Evolutionary conservation across 1,284 basidiomycete genomes (phyloP).

Genomic region (Ganoderma sinense): DNA sequence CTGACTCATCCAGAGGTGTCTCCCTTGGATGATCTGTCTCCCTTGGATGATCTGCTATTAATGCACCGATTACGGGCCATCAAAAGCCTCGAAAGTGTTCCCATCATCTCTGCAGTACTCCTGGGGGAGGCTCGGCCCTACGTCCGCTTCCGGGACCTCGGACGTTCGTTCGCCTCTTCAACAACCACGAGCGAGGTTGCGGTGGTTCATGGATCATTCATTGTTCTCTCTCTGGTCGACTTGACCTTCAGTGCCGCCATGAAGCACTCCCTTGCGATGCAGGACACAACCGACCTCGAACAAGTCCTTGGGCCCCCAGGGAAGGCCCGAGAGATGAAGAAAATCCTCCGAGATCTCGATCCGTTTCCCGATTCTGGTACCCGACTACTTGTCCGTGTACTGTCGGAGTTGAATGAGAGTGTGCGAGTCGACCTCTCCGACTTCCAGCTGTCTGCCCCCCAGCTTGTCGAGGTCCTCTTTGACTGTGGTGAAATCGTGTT

Average conservation of each 20-base stretch:
- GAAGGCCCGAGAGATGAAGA: constrained; percentile 30
- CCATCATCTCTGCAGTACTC: neutral
- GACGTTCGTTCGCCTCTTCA: neutral
- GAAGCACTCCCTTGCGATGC: constrained; percentile 32
- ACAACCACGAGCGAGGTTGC: neutral
- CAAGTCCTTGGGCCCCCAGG: constrained; percentile 38
- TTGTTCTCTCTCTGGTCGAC: constrained; percentile 30
- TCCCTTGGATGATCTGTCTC: neutral
- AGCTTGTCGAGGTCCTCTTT: constrained; percentile 32
- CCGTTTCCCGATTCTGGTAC: constrained; percentile 37
- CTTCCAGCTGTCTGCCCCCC: constrained; percentile 31
- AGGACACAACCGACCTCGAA: constrained; percentile 35
- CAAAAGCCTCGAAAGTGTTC: neutral
- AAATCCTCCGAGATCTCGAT: constrained; percentile 26
- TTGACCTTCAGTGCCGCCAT: constrained; percentile 39
- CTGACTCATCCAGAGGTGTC: neutral
- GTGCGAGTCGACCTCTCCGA: constrained; percentile 35
- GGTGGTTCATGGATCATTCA: no score
- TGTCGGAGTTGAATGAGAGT: constrained; percentile 18
- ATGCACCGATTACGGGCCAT: neutral
- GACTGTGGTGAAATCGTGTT: constrained; percentile 19
- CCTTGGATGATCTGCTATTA: neutral
- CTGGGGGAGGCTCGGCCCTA: neutral
- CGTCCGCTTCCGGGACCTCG: neutral
- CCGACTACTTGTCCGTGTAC: constrained; percentile 30